Base-by-base conservation (phyloP, 768 basidiomycete species). In the Hebeloma cylindrosporum region DNA sequence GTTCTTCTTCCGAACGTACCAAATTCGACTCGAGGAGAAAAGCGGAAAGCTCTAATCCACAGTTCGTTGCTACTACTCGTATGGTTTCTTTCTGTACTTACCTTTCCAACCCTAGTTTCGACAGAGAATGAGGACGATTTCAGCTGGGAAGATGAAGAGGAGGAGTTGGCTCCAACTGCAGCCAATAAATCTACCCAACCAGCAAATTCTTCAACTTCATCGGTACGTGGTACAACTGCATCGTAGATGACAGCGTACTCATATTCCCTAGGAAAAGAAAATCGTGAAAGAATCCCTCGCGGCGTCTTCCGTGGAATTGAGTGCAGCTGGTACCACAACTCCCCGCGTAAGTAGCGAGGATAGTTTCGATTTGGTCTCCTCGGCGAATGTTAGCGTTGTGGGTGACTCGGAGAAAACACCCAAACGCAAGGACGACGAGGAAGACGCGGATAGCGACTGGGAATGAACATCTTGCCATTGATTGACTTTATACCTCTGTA, bases 131-230 rank as follows among this genome's bases (percentile, higher is more conserved):
- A 95, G 33, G 93, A 94, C 25, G 85, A 90, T 47, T 93, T 95
- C 64, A 87, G 80, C 56, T 95, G 92, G 92, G 92, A 93, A 60
- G 90, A 90, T 48, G 91, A 93, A 39, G 91, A 93, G n/a, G 89
- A 91, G n/a, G 85, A 87, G 38, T 34, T 33, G 11, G 35, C 51
- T 33, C 45, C 54, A 37, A 47, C 45, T 17, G 16, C 50, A 7
- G 37, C 42, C 11, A 40, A 47, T 5, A 57, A 50, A 45, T 9
- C 42, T 58, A 38, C 28, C 16, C 32, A 26, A 8, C 28, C 28
- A 39, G 46, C 18, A 21, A 42, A n/a, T n/a, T n/a, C n/a, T n/a
- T n/a, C 40, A 18, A 27, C 41, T 13, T 27, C 40, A 9, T 23
- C 50, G 17, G 53, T 54, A 46, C n/a, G n/a, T n/a, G 43, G 50